Conservation (phyloP, 148 eudicot species). For the Pharnaceum exiguum region DNA sequence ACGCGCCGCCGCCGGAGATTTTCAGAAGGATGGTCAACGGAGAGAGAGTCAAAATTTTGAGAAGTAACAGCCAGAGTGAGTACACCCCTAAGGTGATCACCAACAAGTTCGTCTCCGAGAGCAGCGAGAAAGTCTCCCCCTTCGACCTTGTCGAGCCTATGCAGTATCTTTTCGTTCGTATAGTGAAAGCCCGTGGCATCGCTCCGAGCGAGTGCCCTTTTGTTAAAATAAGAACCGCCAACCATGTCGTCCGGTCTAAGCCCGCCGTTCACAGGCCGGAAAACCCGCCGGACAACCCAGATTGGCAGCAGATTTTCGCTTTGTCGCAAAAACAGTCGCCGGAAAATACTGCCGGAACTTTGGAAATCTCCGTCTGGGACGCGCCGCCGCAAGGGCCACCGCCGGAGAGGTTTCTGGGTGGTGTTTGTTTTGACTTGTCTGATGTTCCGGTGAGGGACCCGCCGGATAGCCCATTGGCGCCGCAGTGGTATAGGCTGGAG, state of each 20-base stretch:
- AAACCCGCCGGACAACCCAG: constrained; percentile 44
- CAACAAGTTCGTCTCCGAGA: constrained; percentile 25
- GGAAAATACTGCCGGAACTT: constrained; percentile 34
- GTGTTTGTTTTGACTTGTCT: constrained; percentile 89
- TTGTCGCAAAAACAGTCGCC: constrained; percentile 36
- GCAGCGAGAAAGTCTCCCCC: constrained; percentile 51
- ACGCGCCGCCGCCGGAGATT: constrained; percentile 50
- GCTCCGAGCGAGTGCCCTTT: constrained; percentile 43
- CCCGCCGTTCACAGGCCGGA: constrained; percentile 40
- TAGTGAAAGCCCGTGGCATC: constrained; percentile 74
- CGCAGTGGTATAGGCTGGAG: constrained; percentile 95
- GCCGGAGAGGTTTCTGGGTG: constrained; percentile 73
- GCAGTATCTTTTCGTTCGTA: constrained; percentile 61
- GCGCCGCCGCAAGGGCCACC: constrained; percentile 52
- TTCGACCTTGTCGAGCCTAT: constrained; percentile 88
- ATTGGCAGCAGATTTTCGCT: constrained; percentile 80
- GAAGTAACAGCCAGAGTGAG: constrained; percentile 36
- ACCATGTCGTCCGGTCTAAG: constrained; percentile 40
- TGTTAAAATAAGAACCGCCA: constrained; percentile 55
- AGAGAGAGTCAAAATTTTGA: constrained; percentile 31
- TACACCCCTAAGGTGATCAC: constrained; percentile 58
- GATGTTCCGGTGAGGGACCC: constrained; percentile 92
- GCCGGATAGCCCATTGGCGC: constrained; percentile 92
- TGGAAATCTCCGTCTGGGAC: constrained; percentile 87
- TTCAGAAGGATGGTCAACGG: constrained; percentile 29